phyloP scores from a whole-genome alignment of 2,329 filamentous ascomycete genomes.

The Aspergillus phoenicis region DNA sequence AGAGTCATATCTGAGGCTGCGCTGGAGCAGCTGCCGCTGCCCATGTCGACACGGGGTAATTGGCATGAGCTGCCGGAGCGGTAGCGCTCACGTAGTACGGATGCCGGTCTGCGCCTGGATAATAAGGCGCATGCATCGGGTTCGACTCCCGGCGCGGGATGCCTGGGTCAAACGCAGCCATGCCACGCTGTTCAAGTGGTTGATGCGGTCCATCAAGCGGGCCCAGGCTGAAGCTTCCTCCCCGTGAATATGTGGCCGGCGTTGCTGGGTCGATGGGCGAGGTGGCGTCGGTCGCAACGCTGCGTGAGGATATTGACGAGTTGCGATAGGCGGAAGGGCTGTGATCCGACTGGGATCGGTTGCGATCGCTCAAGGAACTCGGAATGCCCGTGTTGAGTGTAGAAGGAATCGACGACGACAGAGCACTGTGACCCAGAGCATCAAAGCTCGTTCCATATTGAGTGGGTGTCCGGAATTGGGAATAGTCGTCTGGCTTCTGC shows the following conservation, averaged over 20 bases:
- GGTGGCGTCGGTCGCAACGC: constrained; percentile 40
- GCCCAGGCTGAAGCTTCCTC: constrained; percentile 39
- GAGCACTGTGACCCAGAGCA: constrained; percentile 35
- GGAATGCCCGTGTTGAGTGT: constrained; percentile 35
- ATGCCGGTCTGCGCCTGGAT: constrained; percentile 34
- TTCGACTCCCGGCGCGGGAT: constrained; percentile 42
- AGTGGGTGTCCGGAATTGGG: constrained; percentile 33
- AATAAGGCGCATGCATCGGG: constrained; percentile 38
- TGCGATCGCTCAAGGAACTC: constrained; percentile 39
- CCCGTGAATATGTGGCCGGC: constrained; percentile 39
- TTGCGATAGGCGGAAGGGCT: constrained; percentile 43
- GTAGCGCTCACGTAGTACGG: constrained; percentile 38
- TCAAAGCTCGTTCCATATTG: constrained; percentile 41
- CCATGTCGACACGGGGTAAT: constrained; percentile 41
- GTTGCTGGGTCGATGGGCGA: constrained; percentile 43
- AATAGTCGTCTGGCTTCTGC: constrained; percentile 43
- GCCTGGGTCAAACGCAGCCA: constrained; percentile 36
- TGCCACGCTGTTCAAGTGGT: constrained; percentile 36
- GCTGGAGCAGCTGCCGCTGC: constrained; percentile 41
- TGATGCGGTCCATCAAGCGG: constrained; percentile 35
- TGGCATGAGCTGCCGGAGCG: constrained; percentile 32
- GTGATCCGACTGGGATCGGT: constrained; percentile 40
- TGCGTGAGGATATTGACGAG: constrained; percentile 43
- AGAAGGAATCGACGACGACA: constrained; percentile 38
- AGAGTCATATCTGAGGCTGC: constrained; percentile 41